Percentiles rank a stretch among this genome's conserved stretches.
These are phyloP conservation scores for Zhuliangozyma blackwelliae DNA, from an alignment of 1,139 yeast species.

Conservation along the genomic window DNA sequence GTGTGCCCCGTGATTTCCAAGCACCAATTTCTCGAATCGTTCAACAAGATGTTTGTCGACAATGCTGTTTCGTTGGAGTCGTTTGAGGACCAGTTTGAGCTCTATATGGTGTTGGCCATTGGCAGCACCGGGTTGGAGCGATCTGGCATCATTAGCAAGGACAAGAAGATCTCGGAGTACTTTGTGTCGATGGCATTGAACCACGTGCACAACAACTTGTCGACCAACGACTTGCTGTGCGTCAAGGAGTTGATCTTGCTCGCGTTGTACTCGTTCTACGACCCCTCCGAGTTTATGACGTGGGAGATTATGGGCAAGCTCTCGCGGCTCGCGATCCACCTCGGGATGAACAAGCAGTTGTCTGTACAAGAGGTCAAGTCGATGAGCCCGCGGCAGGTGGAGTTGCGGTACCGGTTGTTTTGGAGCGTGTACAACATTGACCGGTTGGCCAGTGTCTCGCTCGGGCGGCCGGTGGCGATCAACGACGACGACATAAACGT, in stretches of 20 bases:
- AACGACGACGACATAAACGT: constrained; percentile 44
- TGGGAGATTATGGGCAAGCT: constrained; percentile 49
- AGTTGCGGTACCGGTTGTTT: constrained; percentile 40
- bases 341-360: constrained; percentile 40
- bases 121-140: constrained; percentile 46
- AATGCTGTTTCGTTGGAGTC: constrained; percentile 6
- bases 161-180: constrained; percentile 20
- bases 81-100: constrained; percentile 29
- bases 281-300: constrained; percentile 38
- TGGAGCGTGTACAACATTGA: constrained; percentile 52
- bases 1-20: constrained; percentile 41
- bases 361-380: constrained; percentile 18
- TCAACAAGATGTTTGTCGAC: constrained; percentile 12
- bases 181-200: constrained; percentile 15
- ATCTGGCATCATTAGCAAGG: constrained; percentile 22
- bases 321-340: constrained; percentile 33
- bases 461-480: constrained; percentile 42
- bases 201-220: constrained; percentile 27
- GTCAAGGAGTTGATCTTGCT: constrained; percentile 36
- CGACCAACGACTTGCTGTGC: constrained; percentile 29
- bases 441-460: constrained; percentile 36
- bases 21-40: constrained; percentile 26
- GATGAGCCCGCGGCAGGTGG: constrained; percentile 27
- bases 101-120: constrained; percentile 47
- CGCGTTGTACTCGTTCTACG: constrained; percentile 44